These are phyloP conservation scores for Aspergillus saccharolyticus DNA, from an alignment of 495 filamentous ascomycete genomes.

Conservation along the genomic window DNA sequence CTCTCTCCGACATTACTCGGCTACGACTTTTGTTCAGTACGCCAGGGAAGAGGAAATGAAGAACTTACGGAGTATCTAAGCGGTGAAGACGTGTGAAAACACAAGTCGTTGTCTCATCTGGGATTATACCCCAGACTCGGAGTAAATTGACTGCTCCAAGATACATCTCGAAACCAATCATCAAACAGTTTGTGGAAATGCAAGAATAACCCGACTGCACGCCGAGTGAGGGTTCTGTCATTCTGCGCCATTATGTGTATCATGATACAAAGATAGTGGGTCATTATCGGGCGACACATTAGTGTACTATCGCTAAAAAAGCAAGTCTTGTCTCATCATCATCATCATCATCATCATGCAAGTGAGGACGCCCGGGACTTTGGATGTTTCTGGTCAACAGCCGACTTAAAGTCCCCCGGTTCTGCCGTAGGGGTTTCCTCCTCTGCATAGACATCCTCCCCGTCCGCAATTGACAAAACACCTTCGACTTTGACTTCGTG, in stretches of 20 bases:
- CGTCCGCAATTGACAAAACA: slow-evolving; percentile 37
- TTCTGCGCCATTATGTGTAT: not conserved
- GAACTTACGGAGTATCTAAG: too few relatives aligned
- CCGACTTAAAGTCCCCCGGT: not conserved
- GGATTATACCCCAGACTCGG: too few relatives aligned
- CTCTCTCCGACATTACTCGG: too few relatives aligned
- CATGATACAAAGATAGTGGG: not conserved
- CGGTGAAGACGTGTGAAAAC: too few relatives aligned
- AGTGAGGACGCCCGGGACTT: slow-evolving; percentile 11
- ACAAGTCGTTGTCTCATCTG: too few relatives aligned
- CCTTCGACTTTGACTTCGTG: slow-evolving; percentile 71
- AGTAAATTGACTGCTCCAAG: too few relatives aligned
- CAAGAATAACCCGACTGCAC: not conserved
- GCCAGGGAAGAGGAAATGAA: too few relatives aligned
- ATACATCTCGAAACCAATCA: too few relatives aligned
- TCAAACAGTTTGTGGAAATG: not conserved
- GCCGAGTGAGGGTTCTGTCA: not conserved
- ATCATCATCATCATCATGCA: slow-evolving; percentile 8
- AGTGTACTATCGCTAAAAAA: not conserved
- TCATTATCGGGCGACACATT: not conserved
- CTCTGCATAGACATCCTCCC: slow-evolving; percentile 26
- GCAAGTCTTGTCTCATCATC: slow-evolving; percentile 6
- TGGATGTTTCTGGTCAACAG: slow-evolving; percentile 13
- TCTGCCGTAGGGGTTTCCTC: slow-evolving; percentile 12
- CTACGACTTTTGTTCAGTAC: too few relatives aligned